Evolutionary conservation across 768 basidiomycete species (phyloP), one percentile per base, ranked within the genome.

Genomic region (Boletellus ananiceps): DNA sequence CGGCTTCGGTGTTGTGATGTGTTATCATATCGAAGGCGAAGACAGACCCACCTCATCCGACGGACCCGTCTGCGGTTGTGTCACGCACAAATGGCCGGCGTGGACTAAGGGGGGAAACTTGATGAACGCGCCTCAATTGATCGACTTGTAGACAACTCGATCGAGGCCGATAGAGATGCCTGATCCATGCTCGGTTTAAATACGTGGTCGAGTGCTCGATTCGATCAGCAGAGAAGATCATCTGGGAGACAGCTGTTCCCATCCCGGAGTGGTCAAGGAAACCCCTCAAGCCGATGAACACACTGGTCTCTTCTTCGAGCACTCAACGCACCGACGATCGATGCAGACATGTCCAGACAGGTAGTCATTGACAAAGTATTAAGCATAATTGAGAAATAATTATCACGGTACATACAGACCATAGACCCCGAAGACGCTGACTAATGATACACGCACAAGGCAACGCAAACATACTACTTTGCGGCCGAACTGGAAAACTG

Each of bases 31-130:
- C 29, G 11, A 29, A 29, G 29, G 8, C 11, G 29, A 9, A 8
- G 29, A 7, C 29, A 29, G 80, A 79, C 0, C 84, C 84, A 35
- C 82, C 83, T 31, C 84, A 25, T 25, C 23, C 23, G 77, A 64
- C 86, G 88, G 66, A 90, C 50, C 76, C 74, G 57, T 82, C 76
- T 3, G 73, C 71, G 1, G 83, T 85, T 55, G 81, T 79, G n/a
- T 86, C 75, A 8, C 83, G 76, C 23, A 86, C 81, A 57, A 88
- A 86, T 4, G 88, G 70, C 86, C 85, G 86, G 32, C 83, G 74
- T 0, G 84, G n/a, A 87, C 71, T 51, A 19, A 19, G 88, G 86
- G 11, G 12, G 15, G 40, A 36, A 31, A 34, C 29, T 11, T 29
- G 11, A 25, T 25, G 29, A 8, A 29, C 29, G 29, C 29, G 11